Base-by-base conservation (phyloP, 148 eudicot species). In the Chenopodium album region DNA sequence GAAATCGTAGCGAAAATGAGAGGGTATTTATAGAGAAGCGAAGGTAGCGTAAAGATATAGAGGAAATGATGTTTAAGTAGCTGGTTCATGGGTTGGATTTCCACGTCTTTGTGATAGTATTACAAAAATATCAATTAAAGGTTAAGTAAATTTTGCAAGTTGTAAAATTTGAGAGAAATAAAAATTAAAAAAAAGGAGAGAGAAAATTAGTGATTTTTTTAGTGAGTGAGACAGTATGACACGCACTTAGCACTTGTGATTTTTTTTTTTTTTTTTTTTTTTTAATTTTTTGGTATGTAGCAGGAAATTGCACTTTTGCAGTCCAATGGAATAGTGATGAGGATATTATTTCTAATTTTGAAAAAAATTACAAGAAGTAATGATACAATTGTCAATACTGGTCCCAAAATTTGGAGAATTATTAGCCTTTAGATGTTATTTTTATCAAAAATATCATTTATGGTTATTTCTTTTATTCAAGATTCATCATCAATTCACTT, bases 71-170 rank as follows among this genome's bases (percentile, higher is more conserved):
- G 62, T 12, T 2, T 12, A 56, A 14, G 62, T 32, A 50, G n/a
- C 52, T 59, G 48, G 73, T 17, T 73, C 13, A 68, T 82, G 22
- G 90, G 89, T 87, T 82, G 79, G 62, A 20, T 82, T 82, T 87
- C 90, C 90, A 89, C 88, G 86, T 86, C 66, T 63, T 67, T 66
- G 77, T 60, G 64, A 60, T 56, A 56, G 17, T 17, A 4, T 4
- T 22, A 20, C 32, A 31, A 10, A 22, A 71, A 79, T 50, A 72
- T 79, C 76, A 71, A 79, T 79, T 54, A 76, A 79, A 16, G 50
- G 41, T 70, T 41, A 41, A 41, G 44, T 41, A 14, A 37, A 52
- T 16, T 20, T 63, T 78, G 71, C 44, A 77, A 82, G 71, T 74
- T 83, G 81, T 62, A 54, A 48, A 41, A 41, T 41, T 41, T 41